A percentile compares a stretch with the other conserved stretches of the same genome.
Conservation (phyloP, 352 stramenopile genomes). For the Phytophthora palmivora region DNA sequence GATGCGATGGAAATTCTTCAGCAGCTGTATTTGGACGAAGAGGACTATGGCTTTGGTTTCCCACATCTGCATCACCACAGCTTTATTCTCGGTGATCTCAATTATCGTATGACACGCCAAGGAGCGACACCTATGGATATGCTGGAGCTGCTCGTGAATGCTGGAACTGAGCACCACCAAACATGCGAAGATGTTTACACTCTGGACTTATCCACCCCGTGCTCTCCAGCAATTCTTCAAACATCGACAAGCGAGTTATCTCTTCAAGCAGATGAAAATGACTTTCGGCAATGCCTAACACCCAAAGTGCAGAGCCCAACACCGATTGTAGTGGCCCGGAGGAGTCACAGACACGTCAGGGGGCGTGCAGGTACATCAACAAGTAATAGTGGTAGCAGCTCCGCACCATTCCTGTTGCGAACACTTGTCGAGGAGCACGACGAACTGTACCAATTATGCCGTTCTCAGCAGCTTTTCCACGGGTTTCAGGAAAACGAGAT, state of each 20-base stretch:
- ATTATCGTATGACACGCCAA: slow-evolving; percentile 85
- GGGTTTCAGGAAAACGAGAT: slow-evolving; percentile 81
- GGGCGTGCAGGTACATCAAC: slow-evolving; percentile 15
- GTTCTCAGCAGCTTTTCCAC: slow-evolving; percentile 78
- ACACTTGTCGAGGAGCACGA: slow-evolving; percentile 73
- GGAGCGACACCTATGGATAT: slow-evolving; percentile 57
- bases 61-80: slow-evolving; percentile 85
- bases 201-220: slow-evolving; percentile 33
- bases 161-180: slow-evolving; percentile 25
- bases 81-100: slow-evolving; percentile 92
- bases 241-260: slow-evolving; percentile 39
- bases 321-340: slow-evolving; percentile 14
- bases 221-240: slow-evolving; percentile 37
- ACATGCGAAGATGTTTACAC: slow-evolving; percentile 21
- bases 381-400: slow-evolving; percentile 36
- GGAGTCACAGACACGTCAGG: slow-evolving; percentile 10
- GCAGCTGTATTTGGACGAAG: slow-evolving; percentile 80
- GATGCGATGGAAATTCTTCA: slow-evolving; percentile 86
- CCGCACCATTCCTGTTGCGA: slow-evolving; percentile 32
- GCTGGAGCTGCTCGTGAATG: slow-evolving; percentile 51
- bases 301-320: slow-evolving; percentile 47
- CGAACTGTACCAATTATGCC: slow-evolving; percentile 68
- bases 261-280: slow-evolving; percentile 23
- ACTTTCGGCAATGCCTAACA: slow-evolving; percentile 60
- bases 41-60: slow-evolving; percentile 89